Conservation (phyloP, 352 stramenopile species). For the Blastocystis sp. region DNA sequence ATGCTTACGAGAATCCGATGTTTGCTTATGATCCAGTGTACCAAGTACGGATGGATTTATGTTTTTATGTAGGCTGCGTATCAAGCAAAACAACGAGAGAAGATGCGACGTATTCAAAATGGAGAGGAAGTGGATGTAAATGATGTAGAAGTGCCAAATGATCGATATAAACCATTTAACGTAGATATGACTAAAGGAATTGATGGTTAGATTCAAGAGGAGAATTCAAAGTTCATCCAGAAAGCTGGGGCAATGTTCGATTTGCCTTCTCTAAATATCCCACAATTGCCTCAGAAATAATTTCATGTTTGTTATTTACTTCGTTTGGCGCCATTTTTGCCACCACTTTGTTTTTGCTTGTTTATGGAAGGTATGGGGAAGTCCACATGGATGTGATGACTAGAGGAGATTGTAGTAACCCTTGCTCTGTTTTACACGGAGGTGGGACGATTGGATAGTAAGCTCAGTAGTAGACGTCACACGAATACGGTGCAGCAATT, state of each 20-base stretch:
- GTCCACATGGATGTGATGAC: neutral
- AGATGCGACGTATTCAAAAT: conserved; percentile 6
- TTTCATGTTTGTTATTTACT: neutral
- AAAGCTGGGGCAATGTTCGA: conserved; percentile 10
- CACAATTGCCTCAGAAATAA: neutral
- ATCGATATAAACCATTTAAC: conserved; percentile 21
- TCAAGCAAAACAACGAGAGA: conserved; percentile 31
- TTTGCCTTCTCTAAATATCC: conserved; percentile 22
- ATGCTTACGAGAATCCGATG: conserved; percentile 61
- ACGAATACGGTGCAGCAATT: conserved; percentile 33
- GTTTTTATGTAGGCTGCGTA: conserved; percentile 11
- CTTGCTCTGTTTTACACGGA: conserved; percentile 42
- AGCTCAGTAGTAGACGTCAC: neutral
- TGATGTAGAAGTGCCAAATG: conserved; percentile 31
- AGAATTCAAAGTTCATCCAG: conserved; percentile 46
- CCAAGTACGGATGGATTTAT: neutral
- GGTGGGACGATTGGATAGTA: neutral
- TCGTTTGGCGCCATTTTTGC: too few relatives aligned
- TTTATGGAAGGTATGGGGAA: conserved; percentile 26
- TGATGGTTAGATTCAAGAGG: neutral
- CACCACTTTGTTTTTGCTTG: neutral
- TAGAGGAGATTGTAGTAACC: conserved; percentile 53
- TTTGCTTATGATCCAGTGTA: conserved; percentile 51
- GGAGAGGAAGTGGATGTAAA: conserved; percentile 12
- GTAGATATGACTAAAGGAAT: neutral